phyloP scores from a whole-genome alignment of 129 eudicot genomes.

The Logfia minima region DNA sequence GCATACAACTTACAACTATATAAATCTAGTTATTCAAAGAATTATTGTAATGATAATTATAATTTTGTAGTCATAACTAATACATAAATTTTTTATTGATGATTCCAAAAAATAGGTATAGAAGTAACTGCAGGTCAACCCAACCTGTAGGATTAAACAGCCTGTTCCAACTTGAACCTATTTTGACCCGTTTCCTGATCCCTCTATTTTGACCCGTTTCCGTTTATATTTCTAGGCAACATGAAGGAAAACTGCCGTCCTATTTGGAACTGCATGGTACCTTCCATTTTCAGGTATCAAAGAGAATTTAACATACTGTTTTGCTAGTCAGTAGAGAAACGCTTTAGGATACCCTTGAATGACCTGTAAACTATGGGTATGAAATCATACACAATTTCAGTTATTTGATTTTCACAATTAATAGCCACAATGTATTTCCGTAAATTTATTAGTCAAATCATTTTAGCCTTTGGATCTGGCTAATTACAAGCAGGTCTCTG shows the following conservation, averaged over 20 bases:
- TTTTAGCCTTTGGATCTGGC: neutral
- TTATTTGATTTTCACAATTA: constrained; percentile 9
- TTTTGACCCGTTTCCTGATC: neutral
- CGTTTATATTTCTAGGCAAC: neutral
- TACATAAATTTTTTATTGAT: neutral
- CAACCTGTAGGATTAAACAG: neutral
- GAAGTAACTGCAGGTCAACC: neutral
- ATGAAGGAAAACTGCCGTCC: neutral
- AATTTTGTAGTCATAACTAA: neutral
- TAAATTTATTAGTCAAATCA: neutral
- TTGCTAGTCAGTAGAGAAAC: constrained; percentile 17
- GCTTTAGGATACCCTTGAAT: constrained; percentile 1
- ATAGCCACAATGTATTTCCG: constrained; percentile 6
- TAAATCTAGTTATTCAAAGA: neutral
- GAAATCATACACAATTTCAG: neutral
- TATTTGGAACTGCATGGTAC: constrained; percentile 3
- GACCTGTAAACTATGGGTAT: constrained; percentile 22
- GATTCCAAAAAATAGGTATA: neutral
- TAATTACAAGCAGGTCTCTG: neutral
- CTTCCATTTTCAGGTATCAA: constrained; percentile 13
- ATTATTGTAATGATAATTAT: too few relatives aligned
- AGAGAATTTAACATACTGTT: constrained; percentile 26
- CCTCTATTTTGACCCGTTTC: neutral
- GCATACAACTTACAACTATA: neutral
- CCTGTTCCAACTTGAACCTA: neutral